Conservation (phyloP, 768 basidiomycete species). For the Tricholoma hemisulphureum region DNA sequence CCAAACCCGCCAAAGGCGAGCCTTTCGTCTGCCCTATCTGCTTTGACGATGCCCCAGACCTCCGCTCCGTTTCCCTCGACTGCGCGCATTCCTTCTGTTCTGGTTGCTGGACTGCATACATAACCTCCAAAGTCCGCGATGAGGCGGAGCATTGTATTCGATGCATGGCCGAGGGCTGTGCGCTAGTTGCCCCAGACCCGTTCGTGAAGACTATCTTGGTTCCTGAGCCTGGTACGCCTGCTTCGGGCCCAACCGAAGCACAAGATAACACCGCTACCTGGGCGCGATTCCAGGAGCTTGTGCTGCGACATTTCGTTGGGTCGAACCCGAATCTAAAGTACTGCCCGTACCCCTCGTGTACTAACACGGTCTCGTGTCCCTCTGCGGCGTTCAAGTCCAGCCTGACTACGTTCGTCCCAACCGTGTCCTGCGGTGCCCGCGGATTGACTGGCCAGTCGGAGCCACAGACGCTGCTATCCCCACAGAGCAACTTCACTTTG, state of each 20-base stretch:
- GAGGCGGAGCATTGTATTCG: slow-evolving; percentile 72
- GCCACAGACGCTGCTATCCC: slow-evolving; percentile 34
- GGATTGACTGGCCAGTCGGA: slow-evolving; percentile 35
- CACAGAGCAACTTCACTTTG: slow-evolving; percentile 22
- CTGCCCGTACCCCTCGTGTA: slow-evolving; percentile 94
- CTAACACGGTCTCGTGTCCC: slow-evolving; percentile 89
- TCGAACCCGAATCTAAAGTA: slow-evolving; percentile 83
- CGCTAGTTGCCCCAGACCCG: slow-evolving; percentile 58
- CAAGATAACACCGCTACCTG: slow-evolving; percentile 50
- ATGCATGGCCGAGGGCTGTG: slow-evolving; percentile 82
- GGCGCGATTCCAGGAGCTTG: slow-evolving; percentile 80
- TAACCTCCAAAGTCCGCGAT: slow-evolving; percentile 75
- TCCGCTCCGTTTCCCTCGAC: slow-evolving; percentile 64
- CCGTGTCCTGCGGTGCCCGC: slow-evolving; percentile 77
- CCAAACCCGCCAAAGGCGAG: slow-evolving; percentile 34
- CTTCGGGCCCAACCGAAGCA: slow-evolving; percentile 23
- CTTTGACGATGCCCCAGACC: slow-evolving; percentile 68
- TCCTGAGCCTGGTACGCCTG: slow-evolving; percentile 24
- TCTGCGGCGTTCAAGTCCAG: slow-evolving; percentile 73
- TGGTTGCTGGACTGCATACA: slow-evolving; percentile 81
- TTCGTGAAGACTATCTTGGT: slow-evolving; percentile 60
- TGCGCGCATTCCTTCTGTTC: slow-evolving; percentile 87
- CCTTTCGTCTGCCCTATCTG: slow-evolving; percentile 92
- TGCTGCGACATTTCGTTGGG: slow-evolving; percentile 87
- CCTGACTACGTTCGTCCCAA: slow-evolving; percentile 81